Conservation (phyloP, 495 filamentous ascomycete species). For the Talaromyces adpressus region DNA sequence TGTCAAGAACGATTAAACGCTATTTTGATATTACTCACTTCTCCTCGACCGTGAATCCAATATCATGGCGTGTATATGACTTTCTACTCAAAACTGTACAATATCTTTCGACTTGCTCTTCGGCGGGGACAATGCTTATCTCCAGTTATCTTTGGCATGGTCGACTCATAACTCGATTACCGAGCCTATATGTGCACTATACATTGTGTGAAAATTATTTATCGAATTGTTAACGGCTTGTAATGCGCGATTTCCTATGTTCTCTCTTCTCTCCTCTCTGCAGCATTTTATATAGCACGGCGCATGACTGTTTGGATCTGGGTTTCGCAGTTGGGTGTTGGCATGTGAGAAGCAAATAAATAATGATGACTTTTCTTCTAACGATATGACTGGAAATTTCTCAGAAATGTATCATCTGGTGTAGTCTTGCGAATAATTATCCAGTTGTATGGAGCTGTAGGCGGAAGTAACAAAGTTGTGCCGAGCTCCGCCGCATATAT, state of each 20-base stretch:
- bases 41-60: neutral
- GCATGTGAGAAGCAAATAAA: slow-evolving; percentile 5
- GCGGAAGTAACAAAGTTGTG: neutral
- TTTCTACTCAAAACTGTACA: slow-evolving; percentile 30
- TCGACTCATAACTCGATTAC: neutral
- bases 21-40: slow-evolving; percentile 7
- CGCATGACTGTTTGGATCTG: slow-evolving; percentile 6
- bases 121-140: neutral
- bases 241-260: neutral
- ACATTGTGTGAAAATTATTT: neutral
- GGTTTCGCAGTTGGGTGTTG: neutral
- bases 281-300: slow-evolving; percentile 8
- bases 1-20: slow-evolving; percentile 59
- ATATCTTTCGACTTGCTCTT: slow-evolving; percentile 35
- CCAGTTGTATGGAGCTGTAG: neutral
- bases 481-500: slow-evolving; percentile 4
- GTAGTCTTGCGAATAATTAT: neutral
- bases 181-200: neutral
- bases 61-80: neutral
- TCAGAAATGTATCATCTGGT: neutral
- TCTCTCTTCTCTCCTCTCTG: slow-evolving; percentile 7
- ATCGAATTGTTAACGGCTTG: neutral
- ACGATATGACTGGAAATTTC: neutral
- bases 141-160: neutral
- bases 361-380: neutral